These are phyloP conservation scores for Vanrija sp. DNA, from an alignment of 1,284 basidiomycete species.

Conservation along the genomic window DNA sequence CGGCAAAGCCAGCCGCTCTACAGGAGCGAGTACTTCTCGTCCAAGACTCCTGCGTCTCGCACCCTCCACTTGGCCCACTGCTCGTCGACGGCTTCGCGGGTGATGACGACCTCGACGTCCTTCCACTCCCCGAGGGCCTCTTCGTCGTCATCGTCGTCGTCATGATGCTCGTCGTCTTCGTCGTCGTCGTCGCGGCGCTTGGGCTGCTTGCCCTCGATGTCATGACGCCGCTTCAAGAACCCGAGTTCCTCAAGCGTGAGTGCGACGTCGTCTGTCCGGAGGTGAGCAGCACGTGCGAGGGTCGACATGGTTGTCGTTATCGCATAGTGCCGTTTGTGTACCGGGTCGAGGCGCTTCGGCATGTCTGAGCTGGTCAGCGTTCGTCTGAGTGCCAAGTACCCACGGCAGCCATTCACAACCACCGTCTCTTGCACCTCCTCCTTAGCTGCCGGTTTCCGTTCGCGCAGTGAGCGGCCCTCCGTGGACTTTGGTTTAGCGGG, in stretches of 20 bases:
- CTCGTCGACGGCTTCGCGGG: conserved; percentile 65
- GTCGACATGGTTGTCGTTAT: conserved; percentile 65
- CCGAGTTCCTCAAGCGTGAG: conserved; percentile 85
- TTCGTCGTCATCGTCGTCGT: conserved; percentile 2
- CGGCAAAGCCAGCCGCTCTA: conserved; percentile 17
- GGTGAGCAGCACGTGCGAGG: conserved; percentile 72
- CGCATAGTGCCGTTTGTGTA: conserved; percentile 34
- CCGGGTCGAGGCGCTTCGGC: background rate
- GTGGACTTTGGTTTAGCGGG: background rate
- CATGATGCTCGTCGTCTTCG: conserved; percentile 8
- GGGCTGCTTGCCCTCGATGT: conserved; percentile 7
- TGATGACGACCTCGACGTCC: conserved; percentile 54
- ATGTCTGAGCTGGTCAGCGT: conserved; percentile 4
- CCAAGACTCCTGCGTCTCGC: conserved; percentile 34
- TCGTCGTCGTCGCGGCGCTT: conserved; percentile 23
- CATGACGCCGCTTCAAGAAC: conserved; percentile 56
- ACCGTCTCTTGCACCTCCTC: conserved; percentile 9
- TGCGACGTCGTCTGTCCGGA: conserved; percentile 79
- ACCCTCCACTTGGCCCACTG: conserved; percentile 38
- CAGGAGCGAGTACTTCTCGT: conserved; percentile 37
- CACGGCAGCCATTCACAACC: conserved; percentile 21
- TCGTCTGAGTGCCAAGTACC: conserved; percentile 6
- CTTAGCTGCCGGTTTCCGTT: conserved; percentile 8
- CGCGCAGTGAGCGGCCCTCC: conserved; percentile 20
- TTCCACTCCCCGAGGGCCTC: conserved; percentile 39